phyloP scores from a whole-genome alignment of 163 green algal species.

The Volvox carteri region DNA sequence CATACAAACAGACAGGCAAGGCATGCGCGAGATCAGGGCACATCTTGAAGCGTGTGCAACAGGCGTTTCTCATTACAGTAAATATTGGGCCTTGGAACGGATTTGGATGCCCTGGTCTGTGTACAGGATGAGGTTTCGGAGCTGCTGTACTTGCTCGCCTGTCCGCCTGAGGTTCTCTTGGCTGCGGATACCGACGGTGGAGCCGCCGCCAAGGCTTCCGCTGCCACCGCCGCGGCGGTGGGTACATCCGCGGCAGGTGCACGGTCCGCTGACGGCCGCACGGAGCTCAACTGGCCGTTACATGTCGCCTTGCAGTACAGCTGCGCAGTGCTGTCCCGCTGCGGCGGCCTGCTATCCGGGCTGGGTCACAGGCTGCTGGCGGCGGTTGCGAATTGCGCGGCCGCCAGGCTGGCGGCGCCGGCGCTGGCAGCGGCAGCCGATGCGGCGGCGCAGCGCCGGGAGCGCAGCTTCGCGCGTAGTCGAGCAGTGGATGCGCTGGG shows the following conservation, averaged over 20 bases:
- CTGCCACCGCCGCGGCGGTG: not conserved
- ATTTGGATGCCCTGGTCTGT: too few species aligned
- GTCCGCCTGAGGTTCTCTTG: slow-evolving; percentile 19
- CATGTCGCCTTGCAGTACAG: slow-evolving; percentile 29
- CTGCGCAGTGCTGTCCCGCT: slow-evolving; percentile 46
- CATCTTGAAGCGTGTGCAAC: too few species aligned
- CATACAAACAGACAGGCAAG: too few species aligned
- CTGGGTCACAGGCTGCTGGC: slow-evolving; percentile 51
- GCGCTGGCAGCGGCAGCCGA: slow-evolving; percentile 44
- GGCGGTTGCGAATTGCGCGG: slow-evolving; percentile 41
- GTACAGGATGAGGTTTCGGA: slow-evolving; percentile 43
- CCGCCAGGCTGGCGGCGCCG: slow-evolving; percentile 44
- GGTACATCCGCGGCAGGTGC: not conserved
- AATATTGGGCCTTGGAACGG: too few species aligned
- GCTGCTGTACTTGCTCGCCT: slow-evolving; percentile 49
- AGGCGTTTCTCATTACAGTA: too few species aligned
- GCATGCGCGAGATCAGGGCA: too few species aligned
- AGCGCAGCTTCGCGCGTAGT: slow-evolving; percentile 30
- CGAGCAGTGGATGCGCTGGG: slow-evolving; percentile 45
- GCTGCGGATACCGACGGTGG: not conserved
- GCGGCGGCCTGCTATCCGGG: slow-evolving; percentile 43
- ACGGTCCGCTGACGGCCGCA: not conserved
- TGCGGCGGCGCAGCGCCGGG: slow-evolving; percentile 38
- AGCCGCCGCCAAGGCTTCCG: not conserved
- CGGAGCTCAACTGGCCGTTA: slow-evolving; percentile 4